Evolutionary conservation across 2,329 filamentous ascomycete species (phyloP), one percentile per base, ranked within the genome.

Genomic region (Amesomyces nigricolor): DNA sequence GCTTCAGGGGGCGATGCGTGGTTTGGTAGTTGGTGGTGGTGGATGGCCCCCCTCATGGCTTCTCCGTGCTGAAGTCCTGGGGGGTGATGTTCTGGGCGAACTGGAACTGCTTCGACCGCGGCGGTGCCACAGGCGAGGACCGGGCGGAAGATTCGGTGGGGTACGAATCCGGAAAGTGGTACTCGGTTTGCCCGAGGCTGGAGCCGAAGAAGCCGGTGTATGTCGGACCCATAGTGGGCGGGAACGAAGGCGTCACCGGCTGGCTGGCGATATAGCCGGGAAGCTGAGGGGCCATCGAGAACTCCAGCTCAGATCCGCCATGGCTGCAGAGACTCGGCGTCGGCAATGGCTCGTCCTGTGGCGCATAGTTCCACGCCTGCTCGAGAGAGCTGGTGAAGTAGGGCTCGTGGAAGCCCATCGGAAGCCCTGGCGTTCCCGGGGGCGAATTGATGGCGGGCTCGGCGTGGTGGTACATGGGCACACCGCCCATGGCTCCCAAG

Each of bases 401-500:
- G n/a, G 71, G 63, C 48, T 69, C 68, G 50, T 72, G 71, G 43
- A 75, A 68, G 51, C 70, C 70, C 30, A 72, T 67, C 58, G 76
- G 66, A 37, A 79, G 63, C 14, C 77, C 77, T 0, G 79, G 79
- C 1, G 79, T 81, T 4, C 73, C 75, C 2, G 79, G 79, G 13
- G 79, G 79, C 5, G 79, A 81, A 62, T 77, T 77, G 47, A 80
- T 67, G 16, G 74, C 75, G 17, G 73, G 68, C 58, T 79, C 50
- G 29, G 38, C 55, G 51, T 61, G 59, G 51, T 61, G 59, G 45
- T 68, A 67, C 42, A 70, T 63, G 11, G 66, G 51, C 16, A 61
- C 40, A 4, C 54, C 45, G 32, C 54, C 44, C 10, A 60, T 49
- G 9, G 58, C 50, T n/a, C 54, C 59, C 49, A 57, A 35, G 8